phyloP scores from a whole-genome alignment of 2,329 filamentous ascomycete genomes.

The Penicillium fuscoglaucum region DNA sequence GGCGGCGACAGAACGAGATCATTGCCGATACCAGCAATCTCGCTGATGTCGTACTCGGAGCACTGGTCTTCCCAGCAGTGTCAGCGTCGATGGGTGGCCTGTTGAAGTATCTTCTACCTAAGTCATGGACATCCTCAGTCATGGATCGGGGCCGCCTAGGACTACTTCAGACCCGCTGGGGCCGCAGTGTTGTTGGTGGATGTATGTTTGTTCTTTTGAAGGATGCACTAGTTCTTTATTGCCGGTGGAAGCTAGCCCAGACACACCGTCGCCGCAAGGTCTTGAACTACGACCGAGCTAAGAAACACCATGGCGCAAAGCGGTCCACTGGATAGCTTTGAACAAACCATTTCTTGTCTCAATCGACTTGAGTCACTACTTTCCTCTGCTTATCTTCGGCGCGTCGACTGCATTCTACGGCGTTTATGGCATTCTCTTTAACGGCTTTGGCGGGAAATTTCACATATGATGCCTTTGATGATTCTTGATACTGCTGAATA shows the following conservation, averaged over 20 bases:
- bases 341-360: background rate
- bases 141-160: conserved; percentile 55
- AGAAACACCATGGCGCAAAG: conserved; percentile 35
- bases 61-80: conserved; percentile 77
- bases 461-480: conserved; percentile 20
- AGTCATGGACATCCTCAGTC: conserved; percentile 57
- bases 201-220: conserved; percentile 86
- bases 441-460: conserved; percentile 11
- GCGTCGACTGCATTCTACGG: conserved; percentile 21
- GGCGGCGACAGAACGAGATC: conserved; percentile 49
- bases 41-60: conserved; percentile 63
- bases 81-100: conserved; percentile 76
- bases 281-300: conserved; percentile 48
- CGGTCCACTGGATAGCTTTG: conserved; percentile 12
- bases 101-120: conserved; percentile 67
- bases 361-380: background rate
- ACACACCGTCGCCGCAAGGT: conserved; percentile 49
- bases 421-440: conserved; percentile 16
- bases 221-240: conserved; percentile 63
- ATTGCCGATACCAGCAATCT: conserved; percentile 57
- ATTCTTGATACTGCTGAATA: background rate
- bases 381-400: conserved; percentile 6
- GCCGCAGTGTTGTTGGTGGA: conserved; percentile 82
- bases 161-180: conserved; percentile 82
- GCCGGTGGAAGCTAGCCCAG: conserved; percentile 51